Percentiles rank a stretch among this genome's conserved stretches.
Evolutionary conservation across 768 basidiomycete species (phyloP).

Genomic region (Stropharia rugosoannulata): DNA sequence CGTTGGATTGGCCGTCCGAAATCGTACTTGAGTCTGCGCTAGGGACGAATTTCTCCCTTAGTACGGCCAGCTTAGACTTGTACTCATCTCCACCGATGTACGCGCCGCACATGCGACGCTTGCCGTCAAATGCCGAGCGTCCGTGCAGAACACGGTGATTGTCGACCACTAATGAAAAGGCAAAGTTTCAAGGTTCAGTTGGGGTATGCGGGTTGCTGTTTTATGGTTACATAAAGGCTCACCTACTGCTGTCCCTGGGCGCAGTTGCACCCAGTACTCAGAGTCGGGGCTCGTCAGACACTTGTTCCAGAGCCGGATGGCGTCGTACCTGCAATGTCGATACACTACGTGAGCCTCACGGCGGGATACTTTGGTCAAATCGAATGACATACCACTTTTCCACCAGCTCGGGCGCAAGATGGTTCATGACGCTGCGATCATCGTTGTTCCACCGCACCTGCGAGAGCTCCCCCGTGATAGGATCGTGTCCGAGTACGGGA

Average conservation of each 20-base stretch:
- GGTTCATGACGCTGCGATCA: conserved; percentile 80
- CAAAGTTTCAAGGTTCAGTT: neutral
- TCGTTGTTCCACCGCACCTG: conserved; percentile 95
- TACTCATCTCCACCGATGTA: conserved; percentile 94
- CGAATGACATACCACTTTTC: conserved; percentile 62
- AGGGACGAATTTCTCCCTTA: conserved; percentile 56
- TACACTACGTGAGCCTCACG: neutral
- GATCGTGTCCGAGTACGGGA: conserved; percentile 73
- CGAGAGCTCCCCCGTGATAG: conserved; percentile 53
- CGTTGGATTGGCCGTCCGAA: conserved; percentile 24
- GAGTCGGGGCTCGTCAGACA: conserved; percentile 77
- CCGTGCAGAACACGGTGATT: conserved; percentile 96
- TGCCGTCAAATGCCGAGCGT: conserved; percentile 86
- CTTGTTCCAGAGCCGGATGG: conserved; percentile 76
- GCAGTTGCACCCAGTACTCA: conserved; percentile 90
- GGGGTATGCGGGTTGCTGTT: neutral
- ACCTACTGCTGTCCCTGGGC: conserved; percentile 85
- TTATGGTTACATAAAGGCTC: conserved; percentile 26
- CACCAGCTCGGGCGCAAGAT: conserved; percentile 56
- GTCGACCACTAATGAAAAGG: conserved; percentile 62
- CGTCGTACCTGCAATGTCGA: conserved; percentile 60
- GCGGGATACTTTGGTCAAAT: neutral
- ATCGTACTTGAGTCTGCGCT: conserved; percentile 24
- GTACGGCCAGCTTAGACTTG: conserved; percentile 70
- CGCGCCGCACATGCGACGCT: conserved; percentile 92